Conservation (phyloP, 2,329 filamentous ascomycete genomes). For the Elsinoe australis region DNA sequence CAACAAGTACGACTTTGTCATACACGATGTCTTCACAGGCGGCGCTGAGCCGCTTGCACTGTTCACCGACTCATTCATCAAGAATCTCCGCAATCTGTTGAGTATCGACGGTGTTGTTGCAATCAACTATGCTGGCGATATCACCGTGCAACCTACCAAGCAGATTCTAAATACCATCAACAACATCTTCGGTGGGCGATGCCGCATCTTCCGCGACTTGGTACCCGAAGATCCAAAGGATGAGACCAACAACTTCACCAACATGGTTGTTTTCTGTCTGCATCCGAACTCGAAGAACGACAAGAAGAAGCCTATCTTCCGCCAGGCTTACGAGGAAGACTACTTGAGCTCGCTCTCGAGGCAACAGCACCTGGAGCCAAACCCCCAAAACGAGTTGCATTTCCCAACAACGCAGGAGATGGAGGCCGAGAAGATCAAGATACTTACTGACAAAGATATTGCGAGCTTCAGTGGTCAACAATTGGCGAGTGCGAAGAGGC, state of each 20-base stretch:
- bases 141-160: constrained; percentile 65
- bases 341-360: constrained; percentile 65
- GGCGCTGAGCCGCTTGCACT: constrained; percentile 83
- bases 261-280: constrained; percentile 92
- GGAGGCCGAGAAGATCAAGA: constrained; percentile 35
- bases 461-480: constrained; percentile 63
- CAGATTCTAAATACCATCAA: constrained; percentile 77
- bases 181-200: constrained; percentile 69
- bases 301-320: constrained; percentile 51
- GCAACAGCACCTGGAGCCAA: constrained; percentile 61
- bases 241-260: constrained; percentile 66
- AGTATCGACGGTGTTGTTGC: constrained; percentile 75
- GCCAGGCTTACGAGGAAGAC: constrained; percentile 56
- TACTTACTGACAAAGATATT: constrained; percentile 59
- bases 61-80: constrained; percentile 80
- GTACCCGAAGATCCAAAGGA: constrained; percentile 43
- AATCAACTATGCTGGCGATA: constrained; percentile 93
- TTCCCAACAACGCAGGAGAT: constrained; percentile 29
- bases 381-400: constrained; percentile 56
- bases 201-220: constrained; percentile 81
- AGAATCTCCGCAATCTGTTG: constrained; percentile 61
- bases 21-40: constrained; percentile 97
- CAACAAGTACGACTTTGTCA: constrained; percentile 70
- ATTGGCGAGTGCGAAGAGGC: constrained; percentile 65
- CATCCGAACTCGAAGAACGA: constrained; percentile 43